These are phyloP conservation scores for Modicella reniformis DNA, from an alignment of 371 early-diverging fungal genomes.

Conservation along the genomic window DNA sequence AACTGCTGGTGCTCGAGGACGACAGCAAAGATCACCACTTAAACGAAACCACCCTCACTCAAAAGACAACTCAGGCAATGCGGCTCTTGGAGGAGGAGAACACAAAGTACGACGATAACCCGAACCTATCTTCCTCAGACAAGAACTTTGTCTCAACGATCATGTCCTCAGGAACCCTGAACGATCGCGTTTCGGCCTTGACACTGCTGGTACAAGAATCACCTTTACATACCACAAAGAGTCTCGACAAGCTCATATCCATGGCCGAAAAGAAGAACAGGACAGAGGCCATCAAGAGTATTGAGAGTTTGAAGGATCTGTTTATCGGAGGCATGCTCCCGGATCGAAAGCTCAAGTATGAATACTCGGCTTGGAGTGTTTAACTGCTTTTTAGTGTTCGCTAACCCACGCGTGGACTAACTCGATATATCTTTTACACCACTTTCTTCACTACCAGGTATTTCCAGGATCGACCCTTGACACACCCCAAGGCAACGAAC, in stretches of 20 bases:
- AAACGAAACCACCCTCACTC: conserved; percentile 55
- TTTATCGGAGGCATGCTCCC: conserved; percentile 79
- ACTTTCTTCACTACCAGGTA: conserved; percentile 57
- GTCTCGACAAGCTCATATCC: conserved; percentile 82
- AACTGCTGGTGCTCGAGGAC: conserved; percentile 54
- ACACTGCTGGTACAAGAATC: conserved; percentile 92
- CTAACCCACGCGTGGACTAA: no score
- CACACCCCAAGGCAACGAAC: conserved; percentile 65
- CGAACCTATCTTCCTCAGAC: conserved; percentile 76
- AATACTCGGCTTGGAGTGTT: no score
- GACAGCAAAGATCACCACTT: conserved; percentile 53
- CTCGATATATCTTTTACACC: no score
- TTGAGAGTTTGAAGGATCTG: conserved; percentile 91
- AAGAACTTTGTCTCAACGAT: conserved; percentile 87
- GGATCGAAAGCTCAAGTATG: conserved; percentile 81
- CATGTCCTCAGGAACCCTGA: conserved; percentile 88
- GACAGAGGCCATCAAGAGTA: conserved; percentile 85
- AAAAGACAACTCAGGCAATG: conserved; percentile 69
- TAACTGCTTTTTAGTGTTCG: neutral
- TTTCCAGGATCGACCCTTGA: conserved; percentile 88
- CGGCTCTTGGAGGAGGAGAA: conserved; percentile 76
- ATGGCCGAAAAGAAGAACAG: conserved; percentile 92
- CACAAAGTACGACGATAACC: conserved; percentile 69
- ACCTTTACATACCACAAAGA: conserved; percentile 84
- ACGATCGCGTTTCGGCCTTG: conserved; percentile 92